Evolutionary conservation across 352 stramenopile species (phyloP).

Genomic region (Globisporangium cylindrosporum): DNA sequence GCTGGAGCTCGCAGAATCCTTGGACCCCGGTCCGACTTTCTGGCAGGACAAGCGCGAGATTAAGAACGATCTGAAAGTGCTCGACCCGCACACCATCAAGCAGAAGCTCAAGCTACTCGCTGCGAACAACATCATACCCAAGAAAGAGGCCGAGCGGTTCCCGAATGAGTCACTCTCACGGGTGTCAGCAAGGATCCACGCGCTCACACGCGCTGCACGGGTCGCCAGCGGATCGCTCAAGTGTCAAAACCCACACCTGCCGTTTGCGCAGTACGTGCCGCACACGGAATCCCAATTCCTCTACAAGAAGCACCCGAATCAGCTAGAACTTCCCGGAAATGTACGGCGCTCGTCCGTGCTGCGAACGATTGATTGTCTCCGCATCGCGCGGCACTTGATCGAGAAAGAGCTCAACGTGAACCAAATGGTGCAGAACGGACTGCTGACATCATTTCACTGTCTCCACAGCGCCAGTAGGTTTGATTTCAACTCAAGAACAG

Average conservation of each 20-base stretch:
- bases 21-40: slow-evolving; percentile 52
- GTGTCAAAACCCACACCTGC: slow-evolving; percentile 24
- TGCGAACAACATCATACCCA: slow-evolving; percentile 26
- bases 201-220: slow-evolving; percentile 35
- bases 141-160: slow-evolving; percentile 43
- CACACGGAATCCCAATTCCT: slow-evolving; percentile 56
- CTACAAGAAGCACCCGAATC: slow-evolving; percentile 58
- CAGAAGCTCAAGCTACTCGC: slow-evolving; percentile 53
- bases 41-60: slow-evolving; percentile 48
- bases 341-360: slow-evolving; percentile 50
- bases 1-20: slow-evolving; percentile 50
- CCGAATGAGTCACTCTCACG: slow-evolving; percentile 34
- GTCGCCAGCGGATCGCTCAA: slow-evolving; percentile 19
- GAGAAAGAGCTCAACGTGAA: slow-evolving; percentile 47
- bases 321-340: slow-evolving; percentile 37
- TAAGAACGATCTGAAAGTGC: slow-evolving; percentile 37
- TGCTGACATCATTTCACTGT: slow-evolving; percentile 34
- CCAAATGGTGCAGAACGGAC: slow-evolving; percentile 21
- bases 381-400: slow-evolving; percentile 41
- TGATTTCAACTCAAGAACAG: slow-evolving; percentile 30
- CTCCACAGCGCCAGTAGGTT: slow-evolving; percentile 63
- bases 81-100: slow-evolving; percentile 45
- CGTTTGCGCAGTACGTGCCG: slow-evolving; percentile 44
- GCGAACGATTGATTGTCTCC: slow-evolving; percentile 58
- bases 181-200: slow-evolving; percentile 52